Evolutionary conservation across 345 rosid genomes (phyloP).

Genomic region (Crucihimalaya himalaica): DNA sequence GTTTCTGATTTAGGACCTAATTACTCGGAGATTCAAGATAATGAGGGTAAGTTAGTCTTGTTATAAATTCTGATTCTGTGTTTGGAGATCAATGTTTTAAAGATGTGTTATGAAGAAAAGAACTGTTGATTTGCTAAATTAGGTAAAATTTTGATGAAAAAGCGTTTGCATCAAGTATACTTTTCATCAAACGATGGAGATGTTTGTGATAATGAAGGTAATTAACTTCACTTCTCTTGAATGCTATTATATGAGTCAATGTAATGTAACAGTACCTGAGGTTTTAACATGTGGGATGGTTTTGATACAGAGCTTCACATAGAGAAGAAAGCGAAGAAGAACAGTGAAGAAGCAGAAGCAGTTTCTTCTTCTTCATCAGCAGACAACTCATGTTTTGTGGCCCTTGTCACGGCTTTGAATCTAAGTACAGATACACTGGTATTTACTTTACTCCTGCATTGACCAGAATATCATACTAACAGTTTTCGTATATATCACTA

Average conservation of each 20-base stretch:
- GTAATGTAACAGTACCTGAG: background rate
- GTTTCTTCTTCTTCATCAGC: slow-evolving; percentile 2
- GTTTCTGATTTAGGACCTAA: background rate
- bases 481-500: background rate
- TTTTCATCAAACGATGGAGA: background rate
- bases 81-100: background rate
- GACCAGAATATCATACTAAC: background rate
- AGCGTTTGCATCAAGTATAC: background rate
- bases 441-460: background rate
- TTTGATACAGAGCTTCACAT: background rate
- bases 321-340: slow-evolving; percentile 17
- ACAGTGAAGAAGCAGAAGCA: background rate
- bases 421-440: slow-evolving; percentile 22
- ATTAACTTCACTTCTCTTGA: background rate
- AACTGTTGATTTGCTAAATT: background rate
- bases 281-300: background rate
- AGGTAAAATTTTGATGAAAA: background rate
- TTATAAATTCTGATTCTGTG: background rate
- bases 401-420: background rate
- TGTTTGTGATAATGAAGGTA: background rate
- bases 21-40: background rate
- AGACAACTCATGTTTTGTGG: slow-evolving; percentile 2
- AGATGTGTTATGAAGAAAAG: background rate
- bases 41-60: background rate
- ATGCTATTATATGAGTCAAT: background rate